Base-by-base conservation (phyloP, 2,329 filamentous ascomycete genomes). In the Stachybotrys echinatus region DNA sequence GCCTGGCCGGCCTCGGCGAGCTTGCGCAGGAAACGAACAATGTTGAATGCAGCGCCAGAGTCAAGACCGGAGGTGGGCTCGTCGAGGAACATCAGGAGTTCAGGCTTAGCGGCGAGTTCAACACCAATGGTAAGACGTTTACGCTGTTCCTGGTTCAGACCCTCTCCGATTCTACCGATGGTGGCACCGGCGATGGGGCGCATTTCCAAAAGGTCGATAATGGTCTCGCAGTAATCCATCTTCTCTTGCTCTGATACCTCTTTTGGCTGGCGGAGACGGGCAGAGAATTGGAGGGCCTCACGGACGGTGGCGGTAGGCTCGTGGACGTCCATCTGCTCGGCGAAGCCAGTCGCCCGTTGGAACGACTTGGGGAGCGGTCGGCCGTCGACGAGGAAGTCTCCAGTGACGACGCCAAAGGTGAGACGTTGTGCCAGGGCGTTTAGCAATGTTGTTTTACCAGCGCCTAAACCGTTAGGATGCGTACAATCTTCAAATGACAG, bases 371-470 rank as follows among this genome's bases (percentile, higher is more conserved):
- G 87, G 14, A 87, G 80, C 44, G 81, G 82, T 20, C 78, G 77
- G 3, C 88, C 88, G 57, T 92, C 87, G 7, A 92, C 85, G n/a
- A 90, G 71, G 73, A 92, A 89, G 47, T 90, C 83, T 46, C 89
- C 89, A 1, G 77, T 80, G 12, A 92, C 81, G 19, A 87, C 83
- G 60, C 89, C 89, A 74, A 89, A 87, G 2, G 81, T 90, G 38
- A 87, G 82, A 58, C 89, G 85, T 46, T 84, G 86, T 23, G 88
- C 87, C 19, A 92, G 75, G 3, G 85, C 84, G 64, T 89, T 85
- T 40, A 91, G 72, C 20, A 89, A 73, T 0, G 88, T 89, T 0
- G 86, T 92, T 65, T 92, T 91, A 47, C 88, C 89, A 31, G 70
- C 66, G 43, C 72, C 69, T 64, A 12, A 2, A 8, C 42, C 14